phyloP scores from a whole-genome alignment of 2,329 filamentous ascomycete genomes.

The Pleomassaria siparia region DNA sequence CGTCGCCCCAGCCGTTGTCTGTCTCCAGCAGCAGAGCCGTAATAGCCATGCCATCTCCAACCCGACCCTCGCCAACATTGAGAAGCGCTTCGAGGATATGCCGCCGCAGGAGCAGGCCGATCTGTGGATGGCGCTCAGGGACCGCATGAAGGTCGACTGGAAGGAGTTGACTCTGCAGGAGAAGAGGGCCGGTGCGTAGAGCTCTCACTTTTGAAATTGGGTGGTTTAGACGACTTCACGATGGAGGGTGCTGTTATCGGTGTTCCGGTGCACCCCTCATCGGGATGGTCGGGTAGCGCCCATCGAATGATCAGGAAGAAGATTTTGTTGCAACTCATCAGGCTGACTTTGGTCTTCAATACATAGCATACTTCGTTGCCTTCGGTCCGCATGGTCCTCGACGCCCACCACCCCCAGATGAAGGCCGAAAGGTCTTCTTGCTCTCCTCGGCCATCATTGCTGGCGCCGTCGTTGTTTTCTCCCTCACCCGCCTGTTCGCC shows the following conservation, averaged over 20 bases:
- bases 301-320: background rate
- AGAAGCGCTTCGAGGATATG: constrained; percentile 99
- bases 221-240: constrained; percentile 23
- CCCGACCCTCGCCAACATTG: constrained; percentile 95
- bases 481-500: constrained; percentile 69
- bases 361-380: constrained; percentile 96
- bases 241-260: constrained; percentile 30
- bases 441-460: constrained; percentile 70
- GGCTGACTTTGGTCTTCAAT: constrained; percentile 22
- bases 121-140: constrained; percentile 96
- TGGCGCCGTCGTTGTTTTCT: constrained; percentile 72
- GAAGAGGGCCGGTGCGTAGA: constrained; percentile 95
- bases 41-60: constrained; percentile 94
- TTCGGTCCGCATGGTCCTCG: constrained; percentile 97
- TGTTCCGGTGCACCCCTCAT: constrained; percentile 15
- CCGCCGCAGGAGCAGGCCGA: constrained; percentile 98
- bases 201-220: constrained; percentile 14
- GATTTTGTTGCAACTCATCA: background rate
- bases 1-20: constrained; percentile 40
- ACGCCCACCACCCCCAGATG: constrained; percentile 77
- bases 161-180: constrained; percentile 91
- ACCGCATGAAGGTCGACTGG: constrained; percentile 99
- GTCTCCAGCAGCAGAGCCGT: constrained; percentile 54
- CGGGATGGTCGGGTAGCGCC: background rate
- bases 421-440: constrained; percentile 75